Percentiles rank a stretch among this genome's conserved stretches.
phyloP scores from a whole-genome alignment of 2,329 filamentous ascomycete genomes.

The Xylariaceae sp. region DNA sequence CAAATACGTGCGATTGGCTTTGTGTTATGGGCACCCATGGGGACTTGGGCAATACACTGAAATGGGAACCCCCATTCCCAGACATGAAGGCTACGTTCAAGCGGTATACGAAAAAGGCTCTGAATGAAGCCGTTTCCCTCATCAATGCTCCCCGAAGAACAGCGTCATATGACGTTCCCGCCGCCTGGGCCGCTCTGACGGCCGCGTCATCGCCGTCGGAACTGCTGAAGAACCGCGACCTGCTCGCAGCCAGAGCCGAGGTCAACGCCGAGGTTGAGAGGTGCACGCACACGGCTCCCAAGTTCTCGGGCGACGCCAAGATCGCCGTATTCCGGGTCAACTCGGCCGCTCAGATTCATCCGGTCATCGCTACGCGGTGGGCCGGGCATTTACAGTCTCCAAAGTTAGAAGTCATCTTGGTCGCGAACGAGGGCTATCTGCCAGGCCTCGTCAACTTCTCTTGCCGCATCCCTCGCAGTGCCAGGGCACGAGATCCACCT shows the following conservation, averaged over 20 bases:
- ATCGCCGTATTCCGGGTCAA: constrained; percentile 60
- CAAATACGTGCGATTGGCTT: constrained; percentile 52
- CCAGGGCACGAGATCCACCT: constrained; percentile 46
- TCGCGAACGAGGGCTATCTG: constrained; percentile 63
- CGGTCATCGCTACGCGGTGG: constrained; percentile 65
- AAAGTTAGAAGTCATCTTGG: constrained; percentile 59
- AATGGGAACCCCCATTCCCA: constrained; percentile 64
- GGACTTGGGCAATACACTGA: constrained; percentile 60
- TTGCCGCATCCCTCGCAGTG: constrained; percentile 56
- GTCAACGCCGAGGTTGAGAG: constrained; percentile 58
- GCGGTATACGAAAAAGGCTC: constrained; percentile 53
- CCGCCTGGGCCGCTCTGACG: constrained; percentile 56
- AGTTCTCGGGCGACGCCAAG: constrained; percentile 58
- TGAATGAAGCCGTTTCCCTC: constrained; percentile 60
- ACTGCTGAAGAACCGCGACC: constrained; percentile 42
- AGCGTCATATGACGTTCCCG: constrained; percentile 53
- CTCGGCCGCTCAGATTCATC: constrained; percentile 59
- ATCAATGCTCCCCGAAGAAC: constrained; percentile 64
- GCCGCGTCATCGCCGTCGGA: constrained; percentile 50
- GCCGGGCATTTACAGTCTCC: constrained; percentile 55
- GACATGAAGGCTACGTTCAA: constrained; percentile 60
- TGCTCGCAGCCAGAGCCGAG: constrained; percentile 52
- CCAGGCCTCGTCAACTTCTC: constrained; percentile 63
- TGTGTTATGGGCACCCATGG: constrained; percentile 63
- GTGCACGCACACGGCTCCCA: constrained; percentile 58